Percentiles rank a stretch among this genome's conserved stretches.
Conservation (phyloP, 2,329 filamentous ascomycete genomes). For the Colletotrichum brevisporum region DNA sequence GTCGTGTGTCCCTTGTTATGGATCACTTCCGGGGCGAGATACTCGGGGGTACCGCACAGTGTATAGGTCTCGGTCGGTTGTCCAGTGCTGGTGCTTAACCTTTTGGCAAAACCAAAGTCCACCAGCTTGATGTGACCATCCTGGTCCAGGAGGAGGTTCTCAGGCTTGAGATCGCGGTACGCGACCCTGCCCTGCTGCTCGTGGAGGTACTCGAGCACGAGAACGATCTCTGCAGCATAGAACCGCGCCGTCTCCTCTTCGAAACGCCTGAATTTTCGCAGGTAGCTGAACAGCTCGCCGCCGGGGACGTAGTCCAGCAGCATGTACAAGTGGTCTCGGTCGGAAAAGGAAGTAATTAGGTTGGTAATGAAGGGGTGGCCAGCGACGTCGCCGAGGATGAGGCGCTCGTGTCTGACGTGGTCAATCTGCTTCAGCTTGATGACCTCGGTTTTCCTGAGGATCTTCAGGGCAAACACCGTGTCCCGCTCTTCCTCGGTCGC, state of each 20-base stretch:
- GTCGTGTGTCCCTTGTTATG: constrained; percentile 83
- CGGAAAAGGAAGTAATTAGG: constrained; percentile 83
- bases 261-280: constrained; percentile 83
- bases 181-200: constrained; percentile 83
- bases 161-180: constrained; percentile 86
- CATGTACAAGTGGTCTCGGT: constrained; percentile 84
- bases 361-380: constrained; percentile 89
- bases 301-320: constrained; percentile 87
- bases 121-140: constrained; percentile 87
- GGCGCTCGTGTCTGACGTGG: constrained; percentile 87
- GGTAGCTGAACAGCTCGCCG: constrained; percentile 87
- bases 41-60: constrained; percentile 86
- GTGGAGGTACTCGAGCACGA: constrained; percentile 85
- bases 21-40: constrained; percentile 87
- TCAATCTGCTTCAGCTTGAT: constrained; percentile 89
- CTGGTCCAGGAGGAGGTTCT: constrained; percentile 84
- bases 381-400: constrained; percentile 81
- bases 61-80: constrained; percentile 81
- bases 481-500: constrained; percentile 66
- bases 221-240: constrained; percentile 86
- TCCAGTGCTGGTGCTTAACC: constrained; percentile 71
- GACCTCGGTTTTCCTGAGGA: constrained; percentile 79
- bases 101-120: constrained; percentile 89
- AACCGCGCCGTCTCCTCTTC: constrained; percentile 84
- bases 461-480: constrained; percentile 86